Evolutionary conservation across 1,284 basidiomycete species (phyloP).

Genomic region (Porogramme epimiltina): DNA sequence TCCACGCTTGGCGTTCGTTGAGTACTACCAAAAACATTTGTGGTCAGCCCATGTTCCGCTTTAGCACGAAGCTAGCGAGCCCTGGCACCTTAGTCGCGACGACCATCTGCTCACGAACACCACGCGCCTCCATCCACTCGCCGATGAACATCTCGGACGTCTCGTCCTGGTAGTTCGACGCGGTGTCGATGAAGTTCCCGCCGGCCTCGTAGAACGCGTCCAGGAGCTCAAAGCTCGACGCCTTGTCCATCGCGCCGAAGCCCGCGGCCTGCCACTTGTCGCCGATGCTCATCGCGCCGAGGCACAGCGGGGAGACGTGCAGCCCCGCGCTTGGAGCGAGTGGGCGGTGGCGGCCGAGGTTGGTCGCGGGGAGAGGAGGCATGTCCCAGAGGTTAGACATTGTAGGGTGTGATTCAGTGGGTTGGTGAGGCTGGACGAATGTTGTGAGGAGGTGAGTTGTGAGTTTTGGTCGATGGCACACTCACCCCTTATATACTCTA

Average conservation of each 20-base stretch:
- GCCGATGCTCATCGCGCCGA: slow-evolving; percentile 53
- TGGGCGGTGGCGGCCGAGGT: slow-evolving; percentile 45
- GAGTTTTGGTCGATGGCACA: too few relatives aligned
- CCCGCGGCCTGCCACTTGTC: slow-evolving; percentile 39
- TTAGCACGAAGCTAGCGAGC: too few relatives aligned
- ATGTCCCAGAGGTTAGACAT: background rate
- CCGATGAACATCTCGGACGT: slow-evolving; percentile 37
- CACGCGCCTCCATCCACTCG: slow-evolving; percentile 43
- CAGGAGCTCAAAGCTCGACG: slow-evolving; percentile 44
- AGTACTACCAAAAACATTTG: too few relatives aligned
- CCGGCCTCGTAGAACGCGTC: slow-evolving; percentile 48
- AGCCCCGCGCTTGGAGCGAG: slow-evolving; percentile 38
- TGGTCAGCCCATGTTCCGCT: too few relatives aligned
- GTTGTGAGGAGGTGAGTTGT: too few relatives aligned
- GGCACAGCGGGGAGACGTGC: slow-evolving; percentile 47
- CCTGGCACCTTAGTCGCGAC: slow-evolving; percentile 43
- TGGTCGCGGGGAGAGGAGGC: slow-evolving; percentile 23
- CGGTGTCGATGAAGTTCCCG: slow-evolving; percentile 60
- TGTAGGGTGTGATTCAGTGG: too few relatives aligned
- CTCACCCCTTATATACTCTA: too few relatives aligned
- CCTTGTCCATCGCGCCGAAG: slow-evolving; percentile 39
- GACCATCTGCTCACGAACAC: slow-evolving; percentile 42
- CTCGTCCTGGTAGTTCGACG: slow-evolving; percentile 44
- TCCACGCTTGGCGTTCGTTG: slow-evolving; percentile 16
- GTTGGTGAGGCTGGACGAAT: too few relatives aligned